A percentile compares a stretch with the other conserved stretches of the same genome.
Conservation (phyloP, 2,329 filamentous ascomycete genomes). For the Drechslerella dactyloides region DNA sequence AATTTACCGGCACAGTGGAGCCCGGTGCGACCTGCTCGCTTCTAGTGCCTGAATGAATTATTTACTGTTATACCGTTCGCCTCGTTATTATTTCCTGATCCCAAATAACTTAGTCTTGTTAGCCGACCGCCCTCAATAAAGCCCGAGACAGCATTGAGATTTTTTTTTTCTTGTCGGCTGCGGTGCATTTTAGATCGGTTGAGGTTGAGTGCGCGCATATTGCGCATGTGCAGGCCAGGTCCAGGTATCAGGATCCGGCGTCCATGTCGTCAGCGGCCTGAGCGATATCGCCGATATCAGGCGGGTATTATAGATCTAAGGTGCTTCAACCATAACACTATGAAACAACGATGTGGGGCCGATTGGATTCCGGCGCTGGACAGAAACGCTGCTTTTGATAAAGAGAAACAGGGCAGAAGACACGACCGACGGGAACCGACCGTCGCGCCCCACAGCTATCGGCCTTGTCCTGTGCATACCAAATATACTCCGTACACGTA, state of each 20-base stretch:
- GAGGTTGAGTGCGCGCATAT: background rate
- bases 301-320: slow-evolving; percentile 1
- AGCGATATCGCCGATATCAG: background rate
- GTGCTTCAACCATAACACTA: background rate
- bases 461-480: background rate
- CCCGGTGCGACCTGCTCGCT: background rate
- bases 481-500: too few species aligned
- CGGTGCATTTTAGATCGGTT: background rate
- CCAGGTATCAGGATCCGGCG: too few species aligned
- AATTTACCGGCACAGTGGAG: background rate
- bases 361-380: background rate
- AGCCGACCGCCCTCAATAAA: background rate
- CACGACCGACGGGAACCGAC: background rate
- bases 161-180: background rate
- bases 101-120: background rate
- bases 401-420: background rate
- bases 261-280: background rate
- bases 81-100: background rate
- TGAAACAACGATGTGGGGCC: slow-evolving; percentile 2
- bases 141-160: background rate
- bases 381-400: background rate
- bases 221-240: background rate
- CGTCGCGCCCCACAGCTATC: background rate
- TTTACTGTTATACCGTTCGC: background rate
- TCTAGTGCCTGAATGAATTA: background rate